Conservation (phyloP, 305 asterid species). For the Petunia hybrid region DNA sequence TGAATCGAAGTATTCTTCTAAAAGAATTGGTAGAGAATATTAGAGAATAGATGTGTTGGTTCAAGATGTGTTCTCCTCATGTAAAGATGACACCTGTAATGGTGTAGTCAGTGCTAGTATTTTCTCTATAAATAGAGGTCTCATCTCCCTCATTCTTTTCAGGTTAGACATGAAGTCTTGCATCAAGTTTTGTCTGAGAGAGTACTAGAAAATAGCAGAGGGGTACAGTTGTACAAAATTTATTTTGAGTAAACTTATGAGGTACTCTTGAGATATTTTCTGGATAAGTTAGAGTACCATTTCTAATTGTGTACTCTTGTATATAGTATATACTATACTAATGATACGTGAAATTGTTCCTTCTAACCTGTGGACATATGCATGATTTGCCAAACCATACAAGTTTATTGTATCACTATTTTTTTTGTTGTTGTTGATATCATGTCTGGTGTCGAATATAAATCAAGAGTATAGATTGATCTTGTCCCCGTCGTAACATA, state of each 20-base stretch:
- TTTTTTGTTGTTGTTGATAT: background rate
- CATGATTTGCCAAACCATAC: background rate
- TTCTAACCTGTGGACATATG: background rate
- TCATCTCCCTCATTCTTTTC: background rate
- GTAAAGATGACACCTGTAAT: background rate
- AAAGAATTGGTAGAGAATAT: background rate
- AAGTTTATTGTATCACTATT: background rate
- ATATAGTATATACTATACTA: background rate
- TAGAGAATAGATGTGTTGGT: conserved; percentile 15
- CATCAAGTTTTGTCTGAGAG: background rate
- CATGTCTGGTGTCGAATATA: background rate
- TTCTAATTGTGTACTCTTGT: background rate
- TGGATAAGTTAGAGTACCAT: background rate
- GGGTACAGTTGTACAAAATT: background rate
- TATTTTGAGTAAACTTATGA: background rate
- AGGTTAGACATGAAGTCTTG: background rate
- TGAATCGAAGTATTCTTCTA: background rate
- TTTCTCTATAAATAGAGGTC: background rate
- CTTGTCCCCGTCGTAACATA: too few species aligned
- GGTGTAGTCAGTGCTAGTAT: background rate
- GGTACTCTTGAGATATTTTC: background rate
- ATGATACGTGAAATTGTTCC: background rate
- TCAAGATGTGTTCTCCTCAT: background rate
- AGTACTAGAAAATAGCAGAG: background rate
- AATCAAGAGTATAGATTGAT: background rate